phyloP scores from a whole-genome alignment of 2,329 filamentous ascomycete species.

The Didymella exigua region DNA sequence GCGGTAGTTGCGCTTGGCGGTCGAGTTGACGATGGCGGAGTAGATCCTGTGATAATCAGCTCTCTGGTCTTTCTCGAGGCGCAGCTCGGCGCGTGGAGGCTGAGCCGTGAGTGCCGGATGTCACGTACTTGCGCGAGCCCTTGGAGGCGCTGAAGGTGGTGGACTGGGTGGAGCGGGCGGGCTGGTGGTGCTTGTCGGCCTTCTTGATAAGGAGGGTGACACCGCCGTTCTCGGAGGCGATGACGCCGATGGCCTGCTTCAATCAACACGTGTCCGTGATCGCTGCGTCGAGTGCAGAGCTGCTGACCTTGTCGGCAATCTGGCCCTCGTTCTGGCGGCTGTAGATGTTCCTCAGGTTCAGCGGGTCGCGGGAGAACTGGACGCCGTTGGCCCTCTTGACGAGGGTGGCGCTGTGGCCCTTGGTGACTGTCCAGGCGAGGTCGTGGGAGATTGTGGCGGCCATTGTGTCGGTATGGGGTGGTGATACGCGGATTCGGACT shows the following conservation, averaged over 20 bases:
- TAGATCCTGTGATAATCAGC: conserved; percentile 65
- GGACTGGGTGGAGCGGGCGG: conserved; percentile 68
- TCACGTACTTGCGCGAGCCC: conserved; percentile 77
- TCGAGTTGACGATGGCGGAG: conserved; percentile 81
- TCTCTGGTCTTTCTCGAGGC: too few species aligned
- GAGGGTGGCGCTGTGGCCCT: conserved; percentile 86
- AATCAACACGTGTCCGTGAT: not conserved
- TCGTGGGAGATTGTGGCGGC: conserved; percentile 77
- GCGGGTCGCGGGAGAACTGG: conserved; percentile 90
- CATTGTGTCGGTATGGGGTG: conserved; percentile 49
- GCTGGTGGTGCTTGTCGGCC: conserved; percentile 71
- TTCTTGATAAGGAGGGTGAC: conserved; percentile 87
- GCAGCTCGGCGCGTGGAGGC: too few species aligned
- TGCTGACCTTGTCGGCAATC: conserved; percentile 87
- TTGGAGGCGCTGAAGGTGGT: conserved; percentile 74
- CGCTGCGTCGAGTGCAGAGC: not conserved
- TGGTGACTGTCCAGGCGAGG: conserved; percentile 92
- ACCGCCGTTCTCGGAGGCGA: conserved; percentile 76
- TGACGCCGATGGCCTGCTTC: conserved; percentile 78
- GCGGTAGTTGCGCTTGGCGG: conserved; percentile 84
- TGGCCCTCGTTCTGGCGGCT: conserved; percentile 93
- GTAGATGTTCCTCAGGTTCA: conserved; percentile 93
- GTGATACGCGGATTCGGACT: conserved; percentile 29
- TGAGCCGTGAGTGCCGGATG: too few species aligned
- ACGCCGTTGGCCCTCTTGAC: conserved; percentile 87